Base-by-base conservation (phyloP, 768 basidiomycete genomes). In the Suillus cothurnatus region DNA sequence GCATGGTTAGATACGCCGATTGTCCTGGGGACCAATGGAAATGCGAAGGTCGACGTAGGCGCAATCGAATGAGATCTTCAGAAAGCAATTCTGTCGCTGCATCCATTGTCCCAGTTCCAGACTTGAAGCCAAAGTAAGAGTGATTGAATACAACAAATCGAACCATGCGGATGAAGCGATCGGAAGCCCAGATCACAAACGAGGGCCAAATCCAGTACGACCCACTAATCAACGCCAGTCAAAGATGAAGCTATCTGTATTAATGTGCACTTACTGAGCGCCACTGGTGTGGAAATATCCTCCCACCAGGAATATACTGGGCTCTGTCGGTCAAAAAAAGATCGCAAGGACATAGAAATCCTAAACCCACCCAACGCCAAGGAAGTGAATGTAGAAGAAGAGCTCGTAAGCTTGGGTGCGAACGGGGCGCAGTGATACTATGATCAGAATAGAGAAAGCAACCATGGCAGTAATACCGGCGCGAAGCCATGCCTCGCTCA, bases 11-110 rank as follows among this genome's bases (percentile, higher is more conserved):
- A 68, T 81, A 88, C 0, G 80, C 83, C 41, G 80, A 79, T 72
- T 89, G 88, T 9, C 88, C 88, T 0, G 88, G 80, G 6, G 71
- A 69, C 84, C 84, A 85, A 26, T 74, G 77, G 77, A 88, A 84
- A 68, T 79, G 79, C 19, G 80, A 73, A 32, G 83, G 81, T 26
- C 82, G 80, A 41, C 71, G 69, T 34, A 87, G 69, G 21, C 79
- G 77, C 17, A 89, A 71, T 21, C 83, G 84, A 28, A 88, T 69
- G 69, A 85, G 81, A 64, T 77, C 77, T 4, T 79, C 78, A 7
- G 82, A 81, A 32, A 86, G 72, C 2, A 82, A 67, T 64, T 85
- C 84, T 1, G 79, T 77, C 26, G 68, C 68, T 0, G 81, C 82
- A 49, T 81, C 76, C 61, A 80, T 72, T 28, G 73, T 61, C 28